A percentile compares a stretch with the other conserved stretches of the same genome.
Evolutionary conservation across 257 asterid species (phyloP).

Genomic region (Rhazya stricta): DNA sequence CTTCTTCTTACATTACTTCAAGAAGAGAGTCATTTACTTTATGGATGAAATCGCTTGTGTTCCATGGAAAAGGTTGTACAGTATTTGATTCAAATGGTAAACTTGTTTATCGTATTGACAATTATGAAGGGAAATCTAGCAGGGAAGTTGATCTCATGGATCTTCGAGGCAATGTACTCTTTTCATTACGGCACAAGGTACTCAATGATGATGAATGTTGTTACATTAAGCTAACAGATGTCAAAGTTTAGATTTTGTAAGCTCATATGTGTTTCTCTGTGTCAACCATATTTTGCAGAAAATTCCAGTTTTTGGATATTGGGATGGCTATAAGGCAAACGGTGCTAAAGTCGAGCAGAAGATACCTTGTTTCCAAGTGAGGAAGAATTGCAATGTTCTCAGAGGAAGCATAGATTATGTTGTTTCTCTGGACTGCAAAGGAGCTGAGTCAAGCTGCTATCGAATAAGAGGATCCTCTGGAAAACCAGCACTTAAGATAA

Average conservation of each 20-base stretch:
- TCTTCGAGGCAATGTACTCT: conserved; percentile 43
- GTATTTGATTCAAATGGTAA: conserved; percentile 47
- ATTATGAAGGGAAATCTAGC: conserved; percentile 39
- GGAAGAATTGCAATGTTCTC: conserved; percentile 32
- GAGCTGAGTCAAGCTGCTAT: conserved; percentile 27
- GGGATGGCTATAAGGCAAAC: conserved; percentile 52
- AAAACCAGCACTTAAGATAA: conserved; percentile 45
- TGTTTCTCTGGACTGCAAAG: conserved; percentile 32
- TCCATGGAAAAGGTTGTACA: conserved; percentile 57
- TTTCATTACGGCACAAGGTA: conserved; percentile 54
- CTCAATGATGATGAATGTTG: background rate
- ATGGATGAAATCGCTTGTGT: conserved; percentile 72
- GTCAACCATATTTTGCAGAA: conserved; percentile 33
- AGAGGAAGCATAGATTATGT: conserved; percentile 28
- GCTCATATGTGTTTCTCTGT: background rate
- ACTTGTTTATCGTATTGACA: conserved; percentile 54
- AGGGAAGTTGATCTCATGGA: conserved; percentile 54
- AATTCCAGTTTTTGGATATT: conserved; percentile 30
- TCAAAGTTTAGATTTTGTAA: background rate
- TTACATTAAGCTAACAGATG: background rate
- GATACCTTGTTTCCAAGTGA: conserved; percentile 47
- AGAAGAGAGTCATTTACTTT: conserved; percentile 46
- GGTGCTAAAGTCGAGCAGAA: conserved; percentile 22
- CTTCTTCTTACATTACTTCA: conserved; percentile 24
- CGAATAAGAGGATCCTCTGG: conserved; percentile 38